Evolutionary conservation across 306 rosid genomes (phyloP).

Genomic region (Quercus dentata): DNA sequence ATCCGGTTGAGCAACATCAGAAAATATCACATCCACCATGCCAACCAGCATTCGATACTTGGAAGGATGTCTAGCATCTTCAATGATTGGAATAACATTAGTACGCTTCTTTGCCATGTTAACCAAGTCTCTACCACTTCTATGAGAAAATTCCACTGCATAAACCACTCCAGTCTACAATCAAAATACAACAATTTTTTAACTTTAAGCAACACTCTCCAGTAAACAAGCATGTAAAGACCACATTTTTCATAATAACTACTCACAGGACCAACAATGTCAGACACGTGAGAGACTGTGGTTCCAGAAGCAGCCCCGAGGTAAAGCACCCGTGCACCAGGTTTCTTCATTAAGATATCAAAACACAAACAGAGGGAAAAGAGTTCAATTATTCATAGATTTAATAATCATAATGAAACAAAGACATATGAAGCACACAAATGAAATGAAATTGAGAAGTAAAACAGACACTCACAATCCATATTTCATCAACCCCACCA

Average conservation of each 20-base stretch:
- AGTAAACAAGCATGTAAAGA: not conserved
- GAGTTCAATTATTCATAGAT: not conserved
- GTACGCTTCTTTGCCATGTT: conserved; percentile 96
- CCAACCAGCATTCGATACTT: conserved; percentile 82
- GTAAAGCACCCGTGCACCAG: too few species aligned
- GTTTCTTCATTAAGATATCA: too few species aligned
- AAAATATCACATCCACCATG: conserved; percentile 98
- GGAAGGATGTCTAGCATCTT: conserved; percentile 95
- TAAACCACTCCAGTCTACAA: conserved; percentile 76
- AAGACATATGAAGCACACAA: not conserved
- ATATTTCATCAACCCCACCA: conserved; percentile 83
- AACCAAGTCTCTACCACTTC: conserved; percentile 95
- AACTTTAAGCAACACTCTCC: not conserved
- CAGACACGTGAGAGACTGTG: conserved; percentile 95
- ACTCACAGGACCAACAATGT: conserved; percentile 90
- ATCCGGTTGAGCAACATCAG: conserved; percentile 62
- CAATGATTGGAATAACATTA: conserved; percentile 85
- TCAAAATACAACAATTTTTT: not conserved
- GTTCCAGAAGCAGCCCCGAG: conserved; percentile 68
- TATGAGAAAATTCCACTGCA: conserved; percentile 94
- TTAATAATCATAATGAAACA: too few species aligned
- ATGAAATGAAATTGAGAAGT: not conserved
- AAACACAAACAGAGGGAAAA: too few species aligned
- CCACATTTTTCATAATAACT: too few species aligned
- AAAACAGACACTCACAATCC: conserved; percentile 48